Evolutionary conservation across 139 green algal species (phyloP).

Genomic region (Volvox africanus): DNA sequence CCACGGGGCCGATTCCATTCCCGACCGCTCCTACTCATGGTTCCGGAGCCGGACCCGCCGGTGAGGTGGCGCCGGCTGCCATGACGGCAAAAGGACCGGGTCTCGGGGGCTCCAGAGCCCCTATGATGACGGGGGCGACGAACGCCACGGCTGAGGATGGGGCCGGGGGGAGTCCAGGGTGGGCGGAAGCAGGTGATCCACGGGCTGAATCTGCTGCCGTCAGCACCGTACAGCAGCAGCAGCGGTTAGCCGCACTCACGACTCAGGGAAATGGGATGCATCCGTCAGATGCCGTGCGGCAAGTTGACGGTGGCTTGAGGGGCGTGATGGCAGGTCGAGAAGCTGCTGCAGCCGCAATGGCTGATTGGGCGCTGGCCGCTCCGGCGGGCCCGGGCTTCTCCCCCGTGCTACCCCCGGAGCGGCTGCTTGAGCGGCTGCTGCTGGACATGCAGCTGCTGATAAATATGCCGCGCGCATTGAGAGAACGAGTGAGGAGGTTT

Average conservation of each 20-base stretch:
- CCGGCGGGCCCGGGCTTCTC: background rate
- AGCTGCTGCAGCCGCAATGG: too few species aligned
- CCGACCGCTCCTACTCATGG: background rate
- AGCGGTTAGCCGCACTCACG: too few species aligned
- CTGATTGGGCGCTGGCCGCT: background rate
- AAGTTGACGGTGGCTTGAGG: too few species aligned
- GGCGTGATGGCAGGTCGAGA: too few species aligned
- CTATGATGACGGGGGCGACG: too few species aligned
- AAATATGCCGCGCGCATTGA: background rate
- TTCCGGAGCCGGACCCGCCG: background rate
- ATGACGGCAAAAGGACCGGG: too few species aligned
- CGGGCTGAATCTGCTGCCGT: background rate
- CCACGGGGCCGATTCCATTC: conserved; percentile 1
- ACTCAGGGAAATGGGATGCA: too few species aligned
- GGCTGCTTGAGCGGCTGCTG: background rate
- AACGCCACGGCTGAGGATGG: background rate
- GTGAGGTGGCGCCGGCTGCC: background rate
- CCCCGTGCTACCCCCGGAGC: background rate
- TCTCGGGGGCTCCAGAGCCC: too few species aligned
- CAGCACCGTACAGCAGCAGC: background rate
- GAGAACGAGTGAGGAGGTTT: conserved; percentile 9
- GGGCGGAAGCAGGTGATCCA: background rate
- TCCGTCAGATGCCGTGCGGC: too few species aligned
- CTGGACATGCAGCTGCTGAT: conserved; percentile 14
- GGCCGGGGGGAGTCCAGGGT: background rate